Base-by-base conservation (phyloP, 1,284 basidiomycete species). In the Ustilago sp. region DNA sequence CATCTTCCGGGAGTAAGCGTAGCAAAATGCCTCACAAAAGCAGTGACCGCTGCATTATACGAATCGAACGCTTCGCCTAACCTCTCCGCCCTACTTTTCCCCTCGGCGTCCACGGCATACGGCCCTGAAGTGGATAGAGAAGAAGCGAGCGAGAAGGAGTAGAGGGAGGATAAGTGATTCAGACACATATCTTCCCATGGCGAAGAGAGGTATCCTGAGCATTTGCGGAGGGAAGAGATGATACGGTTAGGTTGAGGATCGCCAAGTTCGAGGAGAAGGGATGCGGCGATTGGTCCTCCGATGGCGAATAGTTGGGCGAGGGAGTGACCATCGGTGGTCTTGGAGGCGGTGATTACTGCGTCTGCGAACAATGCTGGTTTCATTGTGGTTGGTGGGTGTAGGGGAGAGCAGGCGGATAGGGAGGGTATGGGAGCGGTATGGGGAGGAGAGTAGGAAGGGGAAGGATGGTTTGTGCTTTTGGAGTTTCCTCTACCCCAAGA, bases 101-200 rank as follows among this genome's bases (percentile, higher is more conserved):
- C 74, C 28, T 73, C 69, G 1, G 61, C 61, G 50, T 79, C 77
- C n/a, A 62, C 32, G 2, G 45, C 41, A 5, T 59, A 36, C 0
- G 12, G 17, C 17, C 39, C 43, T 7, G 63, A 39, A 15, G 47
- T 43, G 4, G 61, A 15, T 1, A 77, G 48, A 8, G 76, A 62
- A 13, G 68, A 71, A 23, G 63, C 63, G 39, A 81, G 50, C 0
- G 74, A 79, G 11, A 81, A 77, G 2, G 54, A 48, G 55, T 79
- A 69, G 2, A 80, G 57, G 6, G 72, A 50, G 4, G 54, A n/a
- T 2, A 83, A 59, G 43, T 82, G 80, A 19, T 68, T 60, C 38
- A 56, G 36, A 15, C 69, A 70, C 59, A 84, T 65, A n/a, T 83
- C 83, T n/a, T 74, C 70, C 83, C 84, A 85, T 0, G 80, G 79